Evolutionary conservation across 2,329 filamentous ascomycete genomes (phyloP).

Genomic region (Cladobotryum protrusum): DNA sequence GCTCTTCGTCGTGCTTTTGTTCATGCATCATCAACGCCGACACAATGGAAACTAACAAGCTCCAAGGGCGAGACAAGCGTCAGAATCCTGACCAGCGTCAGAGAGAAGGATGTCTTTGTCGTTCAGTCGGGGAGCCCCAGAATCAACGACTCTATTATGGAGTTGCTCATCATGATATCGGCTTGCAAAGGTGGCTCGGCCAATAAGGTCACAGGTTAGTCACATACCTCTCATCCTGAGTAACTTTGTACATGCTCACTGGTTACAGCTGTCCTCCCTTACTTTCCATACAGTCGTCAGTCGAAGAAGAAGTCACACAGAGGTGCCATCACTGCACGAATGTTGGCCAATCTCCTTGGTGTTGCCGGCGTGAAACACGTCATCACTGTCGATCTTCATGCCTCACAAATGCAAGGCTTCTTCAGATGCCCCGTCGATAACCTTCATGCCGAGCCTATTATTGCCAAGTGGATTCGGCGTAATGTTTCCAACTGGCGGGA

Average conservation of each 20-base stretch:
- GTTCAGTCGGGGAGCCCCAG: constrained; percentile 92
- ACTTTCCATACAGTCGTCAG: constrained; percentile 98
- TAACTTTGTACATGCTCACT: constrained; percentile 5
- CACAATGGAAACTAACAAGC: constrained; percentile 14
- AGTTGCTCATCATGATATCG: constrained; percentile 97
- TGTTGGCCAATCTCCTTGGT: constrained; percentile 90
- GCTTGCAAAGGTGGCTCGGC: constrained; percentile 97
- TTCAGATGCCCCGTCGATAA: constrained; percentile 98
- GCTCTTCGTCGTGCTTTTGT: constrained; percentile 10
- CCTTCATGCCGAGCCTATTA: constrained; percentile 88
- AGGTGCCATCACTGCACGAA: constrained; percentile 91
- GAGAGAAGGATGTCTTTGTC: constrained; percentile 98
- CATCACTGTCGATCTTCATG: constrained; percentile 93
- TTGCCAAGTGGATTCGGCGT: constrained; percentile 89
- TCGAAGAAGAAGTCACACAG: constrained; percentile 98
- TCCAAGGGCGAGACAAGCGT: constrained; percentile 63
- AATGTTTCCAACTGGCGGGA: constrained; percentile 85
- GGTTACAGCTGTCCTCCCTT: constrained; percentile 69
- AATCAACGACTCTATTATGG: constrained; percentile 99
- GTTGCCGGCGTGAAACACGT: constrained; percentile 96
- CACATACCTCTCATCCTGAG: neutral
- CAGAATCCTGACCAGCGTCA: constrained; percentile 67
- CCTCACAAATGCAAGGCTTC: constrained; percentile 98
- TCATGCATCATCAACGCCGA: constrained; percentile 10
- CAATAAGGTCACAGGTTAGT: constrained; percentile 88